Conservation (phyloP, 2,329 filamentous ascomycete species). For the Epicoccum sorghinum region DNA sequence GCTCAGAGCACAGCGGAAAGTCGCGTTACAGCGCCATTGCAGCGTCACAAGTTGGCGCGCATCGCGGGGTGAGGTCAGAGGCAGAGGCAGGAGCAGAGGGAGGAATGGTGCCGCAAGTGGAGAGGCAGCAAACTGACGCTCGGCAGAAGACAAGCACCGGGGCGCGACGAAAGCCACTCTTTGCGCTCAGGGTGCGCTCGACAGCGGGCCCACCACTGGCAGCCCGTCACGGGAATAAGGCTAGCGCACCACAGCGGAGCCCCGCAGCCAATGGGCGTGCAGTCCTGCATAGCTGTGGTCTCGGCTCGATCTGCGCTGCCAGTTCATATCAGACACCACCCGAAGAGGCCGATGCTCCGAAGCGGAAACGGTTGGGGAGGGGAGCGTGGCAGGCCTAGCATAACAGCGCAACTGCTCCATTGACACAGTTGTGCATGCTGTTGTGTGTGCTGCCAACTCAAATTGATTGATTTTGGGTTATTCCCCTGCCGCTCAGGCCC, state of each 20-base stretch:
- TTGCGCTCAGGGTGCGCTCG: conserved; percentile 2
- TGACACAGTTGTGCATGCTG: background rate
- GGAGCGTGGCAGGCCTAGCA: no score
- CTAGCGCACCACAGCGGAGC: conserved; percentile 13
- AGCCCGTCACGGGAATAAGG: conserved; percentile 19
- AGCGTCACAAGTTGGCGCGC: conserved; percentile 10
- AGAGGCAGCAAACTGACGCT: conserved; percentile 8
- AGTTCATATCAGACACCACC: background rate
- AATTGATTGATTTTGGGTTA: background rate
- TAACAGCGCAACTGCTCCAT: background rate
- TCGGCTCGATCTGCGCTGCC: conserved; percentile 11
- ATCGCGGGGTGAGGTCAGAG: conserved; percentile 13
- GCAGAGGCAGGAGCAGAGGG: background rate
- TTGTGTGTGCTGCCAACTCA: background rate
- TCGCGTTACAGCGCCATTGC: conserved; percentile 18
- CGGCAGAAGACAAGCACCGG: conserved; percentile 14
- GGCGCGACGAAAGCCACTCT: conserved; percentile 7
- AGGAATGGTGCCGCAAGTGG: conserved; percentile 3
- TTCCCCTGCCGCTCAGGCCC: background rate
- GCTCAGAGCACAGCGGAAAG: conserved; percentile 10
- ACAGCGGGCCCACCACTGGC: conserved; percentile 4
- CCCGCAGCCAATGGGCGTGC: conserved; percentile 29
- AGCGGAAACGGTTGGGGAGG: background rate
- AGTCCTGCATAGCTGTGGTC: conserved; percentile 3
- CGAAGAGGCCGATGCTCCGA: conserved; percentile 12